These are phyloP conservation scores for Neophaeococcomyces aloes DNA, from an alignment of 2,329 filamentous ascomycete species.

Conservation along the genomic window DNA sequence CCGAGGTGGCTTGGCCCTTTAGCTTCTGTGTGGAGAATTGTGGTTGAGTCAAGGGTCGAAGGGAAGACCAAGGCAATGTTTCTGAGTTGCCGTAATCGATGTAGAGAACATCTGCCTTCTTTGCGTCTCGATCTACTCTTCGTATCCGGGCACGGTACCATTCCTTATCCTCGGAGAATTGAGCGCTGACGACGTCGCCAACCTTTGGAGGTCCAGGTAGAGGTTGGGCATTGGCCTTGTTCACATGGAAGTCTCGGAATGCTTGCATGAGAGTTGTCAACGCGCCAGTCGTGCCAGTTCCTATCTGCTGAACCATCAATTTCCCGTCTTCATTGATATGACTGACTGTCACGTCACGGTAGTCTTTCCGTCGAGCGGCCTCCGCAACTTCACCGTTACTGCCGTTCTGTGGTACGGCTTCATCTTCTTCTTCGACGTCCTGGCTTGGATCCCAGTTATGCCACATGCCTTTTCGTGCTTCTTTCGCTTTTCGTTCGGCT, in stretches of 20 bases:
- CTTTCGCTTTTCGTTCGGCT: constrained; percentile 82
- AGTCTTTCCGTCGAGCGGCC: constrained; percentile 65
- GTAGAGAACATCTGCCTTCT: constrained; percentile 83
- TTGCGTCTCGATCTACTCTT: constrained; percentile 81
- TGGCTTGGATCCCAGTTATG: constrained; percentile 87
- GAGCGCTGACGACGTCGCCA: constrained; percentile 81
- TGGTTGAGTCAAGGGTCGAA: constrained; percentile 67
- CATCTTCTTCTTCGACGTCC: constrained; percentile 55
- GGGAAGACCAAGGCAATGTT: constrained; percentile 69
- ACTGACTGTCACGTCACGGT: constrained; percentile 86
- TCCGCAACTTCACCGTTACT: constrained; percentile 44
- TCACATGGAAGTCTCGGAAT: constrained; percentile 84
- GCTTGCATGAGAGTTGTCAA: constrained; percentile 81
- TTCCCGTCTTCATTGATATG: constrained; percentile 73
- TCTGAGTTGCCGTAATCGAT: constrained; percentile 96
- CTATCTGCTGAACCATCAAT: constrained; percentile 85
- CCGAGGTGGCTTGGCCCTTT: constrained; percentile 77
- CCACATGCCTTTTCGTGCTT: constrained; percentile 79
- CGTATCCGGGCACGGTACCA: constrained; percentile 93
- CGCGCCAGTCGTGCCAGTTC: constrained; percentile 64
- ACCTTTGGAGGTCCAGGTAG: constrained; percentile 72
- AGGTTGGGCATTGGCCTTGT: constrained; percentile 65
- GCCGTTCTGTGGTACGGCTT: constrained; percentile 31
- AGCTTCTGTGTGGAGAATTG: constrained; percentile 75
- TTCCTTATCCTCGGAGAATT: constrained; percentile 77